Evolutionary conservation across 805 yeast species (phyloP).

Genomic region (Candida wancherniae): DNA sequence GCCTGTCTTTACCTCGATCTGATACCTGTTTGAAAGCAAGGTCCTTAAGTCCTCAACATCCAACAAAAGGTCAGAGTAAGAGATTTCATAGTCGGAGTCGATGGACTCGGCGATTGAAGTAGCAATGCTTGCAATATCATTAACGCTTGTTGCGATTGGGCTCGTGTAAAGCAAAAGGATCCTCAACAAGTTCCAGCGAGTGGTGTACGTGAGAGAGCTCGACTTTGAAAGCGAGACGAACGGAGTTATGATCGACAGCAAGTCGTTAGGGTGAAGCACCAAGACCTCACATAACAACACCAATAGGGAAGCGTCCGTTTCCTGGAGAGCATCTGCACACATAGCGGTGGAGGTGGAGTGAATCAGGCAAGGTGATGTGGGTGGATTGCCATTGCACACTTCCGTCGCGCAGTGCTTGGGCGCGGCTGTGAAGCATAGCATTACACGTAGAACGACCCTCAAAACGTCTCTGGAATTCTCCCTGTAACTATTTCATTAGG

Average conservation of each 20-base stretch:
- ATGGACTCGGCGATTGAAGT: constrained; percentile 2
- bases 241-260: constrained; percentile 3
- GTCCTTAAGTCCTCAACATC: constrained; percentile 8
- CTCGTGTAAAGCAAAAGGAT: constrained; percentile 9
- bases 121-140: constrained; percentile 4
- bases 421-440: no score
- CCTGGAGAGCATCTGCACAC: no score
- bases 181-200: constrained; percentile 8
- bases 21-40: constrained; percentile 7
- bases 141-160: constrained; percentile 7
- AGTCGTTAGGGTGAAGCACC: constrained; percentile 5
- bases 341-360: no score
- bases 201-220: constrained; percentile 4
- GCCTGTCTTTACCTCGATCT: not conserved
- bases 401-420: no score
- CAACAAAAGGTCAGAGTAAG: constrained; percentile 8
- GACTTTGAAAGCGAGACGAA: constrained; percentile 5
- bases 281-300: constrained; percentile 7
- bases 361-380: not conserved
- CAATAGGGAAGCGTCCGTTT: constrained; percentile 12
- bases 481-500: no score
- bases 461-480: no score
- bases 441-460: no score
- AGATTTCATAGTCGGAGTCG: not conserved
- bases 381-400: no score